Conservation (phyloP, 2,329 filamentous ascomycete genomes). For the Calonectria ilicicola region DNA sequence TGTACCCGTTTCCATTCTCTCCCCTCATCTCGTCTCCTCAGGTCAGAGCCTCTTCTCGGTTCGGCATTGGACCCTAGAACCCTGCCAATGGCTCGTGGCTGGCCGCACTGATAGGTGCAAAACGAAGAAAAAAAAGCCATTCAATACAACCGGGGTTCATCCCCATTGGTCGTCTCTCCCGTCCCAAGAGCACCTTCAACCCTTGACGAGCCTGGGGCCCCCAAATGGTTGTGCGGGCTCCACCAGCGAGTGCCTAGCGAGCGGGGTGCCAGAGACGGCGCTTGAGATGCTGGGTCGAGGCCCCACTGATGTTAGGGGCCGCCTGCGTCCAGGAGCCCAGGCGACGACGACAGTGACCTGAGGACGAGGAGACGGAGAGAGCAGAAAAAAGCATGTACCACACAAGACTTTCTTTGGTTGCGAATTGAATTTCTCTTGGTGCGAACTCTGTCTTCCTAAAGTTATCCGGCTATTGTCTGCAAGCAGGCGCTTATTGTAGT, state of each 20-base stretch:
- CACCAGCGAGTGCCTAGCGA: neutral
- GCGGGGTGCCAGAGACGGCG: slow-evolving; percentile 20
- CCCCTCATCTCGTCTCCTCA: slow-evolving; percentile 11
- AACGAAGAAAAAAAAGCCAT: slow-evolving; percentile 17
- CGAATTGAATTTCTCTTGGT: slow-evolving; percentile 9
- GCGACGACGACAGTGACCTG: slow-evolving; percentile 10
- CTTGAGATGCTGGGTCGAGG: slow-evolving; percentile 23
- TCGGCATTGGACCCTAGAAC: slow-evolving; percentile 31
- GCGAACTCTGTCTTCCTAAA: slow-evolving; percentile 10
- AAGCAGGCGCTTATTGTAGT: neutral
- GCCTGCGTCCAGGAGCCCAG: neutral
- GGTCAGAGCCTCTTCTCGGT: slow-evolving; percentile 15
- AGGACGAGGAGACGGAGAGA: neutral
- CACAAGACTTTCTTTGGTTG: neutral
- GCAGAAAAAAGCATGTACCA: neutral
- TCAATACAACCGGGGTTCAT: neutral
- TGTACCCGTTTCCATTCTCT: neutral
- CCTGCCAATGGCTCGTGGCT: slow-evolving; percentile 19
- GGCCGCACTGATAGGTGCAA: slow-evolving; percentile 33
- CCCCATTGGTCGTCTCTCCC: slow-evolving; percentile 9
- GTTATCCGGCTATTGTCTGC: neutral
- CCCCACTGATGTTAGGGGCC: slow-evolving; percentile 2
- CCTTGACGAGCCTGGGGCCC: neutral
- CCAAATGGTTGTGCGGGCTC: neutral
- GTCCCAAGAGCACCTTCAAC: neutral